Evolutionary conservation across 2,329 filamentous ascomycete species (phyloP), one percentile per base, ranked within the genome.

Genomic region (Alternaria sp.): DNA sequence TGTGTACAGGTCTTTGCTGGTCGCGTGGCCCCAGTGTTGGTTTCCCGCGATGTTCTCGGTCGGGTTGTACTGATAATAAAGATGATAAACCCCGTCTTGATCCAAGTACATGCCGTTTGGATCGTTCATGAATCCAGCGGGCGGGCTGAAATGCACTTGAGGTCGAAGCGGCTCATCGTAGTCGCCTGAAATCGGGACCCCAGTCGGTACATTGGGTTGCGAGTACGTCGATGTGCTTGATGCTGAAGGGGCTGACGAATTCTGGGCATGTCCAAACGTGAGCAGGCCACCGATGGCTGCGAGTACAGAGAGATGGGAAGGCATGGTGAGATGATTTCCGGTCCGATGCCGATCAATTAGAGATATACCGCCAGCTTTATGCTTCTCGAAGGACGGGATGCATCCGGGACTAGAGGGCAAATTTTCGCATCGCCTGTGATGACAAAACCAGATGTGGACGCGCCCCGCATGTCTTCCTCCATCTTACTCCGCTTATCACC

Each of bases 11-110:
- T 91, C 88, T 13, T 78, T 71, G 30, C 85, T 88, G 2, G 88
- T 90, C 3, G 88, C 88, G 70, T 91, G 89, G 10, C 89, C 89
- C 89, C 89, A 91, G 68, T 90, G 88, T 70, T 90, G 85, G 63
- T 89, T 87, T 2, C 87, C 87, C 6, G 80, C 85, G 1, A 85
- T 81, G 8, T 79, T 76, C 3, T 72, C 83, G 0, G 81, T 81
- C 1, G 85, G 85, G 59, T 87, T 86, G 67, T 85, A 88, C 72
- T 91, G 89, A 69, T 91, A 91, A 77, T 91, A 91, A 2, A 90
- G 67, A 72, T 91, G 89, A 76, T 86, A 91, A 0, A 82, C 81
- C 5, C 87, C 87, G 58, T 87, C 81, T 3, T 77, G 81, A 65
- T 89, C 87, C 6, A 84, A 73, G 63, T 89, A 88, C 80, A 89